Base-by-base conservation (phyloP, 2,329 filamentous ascomycete species). In the Xylaria sp. region DNA sequence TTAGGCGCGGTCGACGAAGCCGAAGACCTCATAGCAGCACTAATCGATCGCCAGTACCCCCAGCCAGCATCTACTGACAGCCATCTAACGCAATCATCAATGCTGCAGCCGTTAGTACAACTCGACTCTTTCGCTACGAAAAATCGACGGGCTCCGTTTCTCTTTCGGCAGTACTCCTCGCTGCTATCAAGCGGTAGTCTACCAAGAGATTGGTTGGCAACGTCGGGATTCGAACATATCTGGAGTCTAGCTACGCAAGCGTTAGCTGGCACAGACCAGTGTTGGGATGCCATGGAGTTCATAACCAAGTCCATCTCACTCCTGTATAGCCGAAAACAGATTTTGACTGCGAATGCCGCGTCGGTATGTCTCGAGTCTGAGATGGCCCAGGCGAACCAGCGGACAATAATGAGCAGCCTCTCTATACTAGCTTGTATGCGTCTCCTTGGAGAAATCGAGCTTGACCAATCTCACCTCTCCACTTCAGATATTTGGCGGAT, bases 141-240 rank as follows among this genome's bases (percentile, higher is more conserved):
- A 6, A 74, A 70, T 3, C 67, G 66, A 11, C 71, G 71, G 3
- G 62, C 62, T 5, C 66, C 73, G 0, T 74, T 74, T 55, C 66
- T 75, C 30, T 73, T 79, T 34, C 70, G 73, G 39, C 71, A 75
- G 47, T 66, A 79, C 18, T 68, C 73, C 0, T 58, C 46, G 0
- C 63, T 81, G 16, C 64, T 82, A 23, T 64, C 68, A 3, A 65
- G 63, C 37, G 70, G 70, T 1, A 59, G 63, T 3, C 64, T 82
- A 23, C 77, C 77, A 0, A 55, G 70, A 3, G 71, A 75, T 8
- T 82, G 80, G 80, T 68, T 82, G 30, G 73, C 75, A 4, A 78
- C 77, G 0, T 69, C 65, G 23, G 74, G 72, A 2, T 77, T 80
- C 57, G 67, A 70, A n/a, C 59, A 63, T 1, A 48, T 79, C 34